Evolutionary conservation across 495 filamentous ascomycete genomes (phyloP), one percentile per base, ranked within the genome.

Genomic region (Podospora didyma): DNA sequence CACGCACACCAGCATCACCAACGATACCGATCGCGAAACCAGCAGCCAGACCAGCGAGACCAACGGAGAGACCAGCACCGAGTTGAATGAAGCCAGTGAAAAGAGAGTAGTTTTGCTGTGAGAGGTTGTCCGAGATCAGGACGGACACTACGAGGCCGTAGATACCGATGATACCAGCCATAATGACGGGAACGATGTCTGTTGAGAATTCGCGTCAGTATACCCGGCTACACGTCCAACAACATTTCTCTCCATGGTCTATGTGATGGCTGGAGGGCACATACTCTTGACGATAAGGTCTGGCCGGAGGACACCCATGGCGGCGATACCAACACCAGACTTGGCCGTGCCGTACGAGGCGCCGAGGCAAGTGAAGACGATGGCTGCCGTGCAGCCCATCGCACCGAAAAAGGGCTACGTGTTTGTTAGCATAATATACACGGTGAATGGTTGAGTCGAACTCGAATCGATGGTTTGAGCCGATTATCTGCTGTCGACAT

Each of bases 101-200:
- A 50, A 99, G 86, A 45, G 72, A 62, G 52, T 95, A 80, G 56
- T 89, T 77, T 53, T 87, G 60, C 77, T 99, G 95, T 60, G 77
- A 80, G 63, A 99, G 80, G 65, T 86, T 85, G 75, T 95, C 92
- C 65, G 95, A 96, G 73, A 99, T 92, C 70, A 99, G 75, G 75
- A 99, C 94, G 3, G 93, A 97, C 53, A 99, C 94, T 79, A 99
- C 94, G 51, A 99, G 85, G 66, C 94, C 94, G 82, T 99, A 99
- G 77, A 99, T 99, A 87, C 89, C 95, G 75, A 99, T 97, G 79
- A 99, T 99, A 97, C 94, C 94, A 81, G 94, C 94, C 94, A 99
- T 99, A 84, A 99, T 96, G 75, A 98, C 94, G 69, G 94, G 94
- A 57, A 98, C 92, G 70, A 98, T 96, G 82, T 97, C 94, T 98